Base-by-base conservation (phyloP, 371 early-diverging fungal species). In the Saksenaea oblongispora region DNA sequence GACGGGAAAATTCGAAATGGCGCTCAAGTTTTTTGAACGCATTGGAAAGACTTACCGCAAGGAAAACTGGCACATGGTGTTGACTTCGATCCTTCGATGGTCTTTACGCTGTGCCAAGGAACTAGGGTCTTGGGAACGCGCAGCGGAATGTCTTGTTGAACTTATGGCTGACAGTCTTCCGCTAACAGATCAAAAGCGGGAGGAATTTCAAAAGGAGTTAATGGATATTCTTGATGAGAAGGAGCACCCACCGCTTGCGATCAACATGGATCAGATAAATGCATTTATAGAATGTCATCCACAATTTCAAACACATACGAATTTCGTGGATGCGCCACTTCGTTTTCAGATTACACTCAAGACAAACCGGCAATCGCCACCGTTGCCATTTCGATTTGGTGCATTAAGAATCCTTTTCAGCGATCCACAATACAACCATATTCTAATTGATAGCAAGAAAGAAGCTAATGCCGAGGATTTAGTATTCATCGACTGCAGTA, bases 21-120 rank as follows among this genome's bases (percentile, higher is more conserved):
- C 94, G 0, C 76, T 92, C 51, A 92, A 92, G 76, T 90, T 95
- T 64, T 95, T 91, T 76, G 94, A 93, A 51, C 78, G 94, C 7
- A 95, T 95, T 44, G 90, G 88, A 58, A 93, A 91, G 65, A 93
- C 93, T 1, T 95, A 94, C 69, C 85, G 95, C 7, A 94, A 93
- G 68, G 95, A 95, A 63, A 74, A 80, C 34, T 95, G 95, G 95
- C 76, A 81, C 58, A 70, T 82, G 59, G 82, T 95, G 0, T 72
- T 94, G 31, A 83, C 84, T 0, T 86, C 87, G 1, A 89, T 93
- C 31, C 65, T 92, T 36, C 71, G 82, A 51, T 84, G 85, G 78
- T 89, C 87, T 0, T 64, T 89, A 8, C 81, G 81, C 5, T 94
- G 95, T 69, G 93, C 93, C 14, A 85, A 85, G 62, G 85, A 87